These are phyloP conservation scores for Sarocladium brachiariae DNA, from an alignment of 2,329 filamentous ascomycete species.

Conservation along the genomic window DNA sequence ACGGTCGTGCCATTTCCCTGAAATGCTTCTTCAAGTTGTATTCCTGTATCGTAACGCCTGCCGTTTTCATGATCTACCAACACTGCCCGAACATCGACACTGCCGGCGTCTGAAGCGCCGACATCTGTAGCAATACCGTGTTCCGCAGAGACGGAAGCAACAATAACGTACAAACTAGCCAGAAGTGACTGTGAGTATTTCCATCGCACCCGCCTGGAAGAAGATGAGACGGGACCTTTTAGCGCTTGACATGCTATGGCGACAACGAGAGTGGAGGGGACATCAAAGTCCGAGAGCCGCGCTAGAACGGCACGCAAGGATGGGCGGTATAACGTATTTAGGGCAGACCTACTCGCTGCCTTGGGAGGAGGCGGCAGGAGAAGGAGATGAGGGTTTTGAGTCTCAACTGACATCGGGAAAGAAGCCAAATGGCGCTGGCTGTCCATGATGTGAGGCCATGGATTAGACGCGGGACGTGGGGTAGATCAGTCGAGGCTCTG, in stretches of 20 bases:
- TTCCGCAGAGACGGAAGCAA: slow-evolving; percentile 64
- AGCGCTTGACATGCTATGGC: slow-evolving; percentile 60
- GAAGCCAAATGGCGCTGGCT: too few relatives aligned
- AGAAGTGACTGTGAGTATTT: slow-evolving; percentile 64
- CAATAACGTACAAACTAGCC: slow-evolving; percentile 69
- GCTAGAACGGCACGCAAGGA: slow-evolving; percentile 48
- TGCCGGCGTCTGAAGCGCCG: slow-evolving; percentile 48
- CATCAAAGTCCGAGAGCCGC: slow-evolving; percentile 29
- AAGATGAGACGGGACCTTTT: slow-evolving; percentile 25
- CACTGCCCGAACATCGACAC: slow-evolving; percentile 70
- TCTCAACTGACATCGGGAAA: neutral
- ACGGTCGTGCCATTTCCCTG: slow-evolving; percentile 39
- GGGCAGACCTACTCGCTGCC: slow-evolving; percentile 40
- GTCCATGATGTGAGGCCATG: neutral
- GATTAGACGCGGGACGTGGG: neutral
- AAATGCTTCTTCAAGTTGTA: slow-evolving; percentile 24
- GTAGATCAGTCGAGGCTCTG: slow-evolving; percentile 2
- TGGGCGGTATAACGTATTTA: slow-evolving; percentile 55
- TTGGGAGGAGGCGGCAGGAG: slow-evolving; percentile 58
- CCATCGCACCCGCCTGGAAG: slow-evolving; percentile 45
- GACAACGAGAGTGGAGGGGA: slow-evolving; percentile 30
- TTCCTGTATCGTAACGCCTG: slow-evolving; percentile 19
- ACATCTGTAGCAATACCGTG: slow-evolving; percentile 54
- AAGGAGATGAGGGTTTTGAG: slow-evolving; percentile 43
- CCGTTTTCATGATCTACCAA: slow-evolving; percentile 56